phyloP scores from a whole-genome alignment of 164 flowering plant genomes.

The Vitis rotundifolia region DNA sequence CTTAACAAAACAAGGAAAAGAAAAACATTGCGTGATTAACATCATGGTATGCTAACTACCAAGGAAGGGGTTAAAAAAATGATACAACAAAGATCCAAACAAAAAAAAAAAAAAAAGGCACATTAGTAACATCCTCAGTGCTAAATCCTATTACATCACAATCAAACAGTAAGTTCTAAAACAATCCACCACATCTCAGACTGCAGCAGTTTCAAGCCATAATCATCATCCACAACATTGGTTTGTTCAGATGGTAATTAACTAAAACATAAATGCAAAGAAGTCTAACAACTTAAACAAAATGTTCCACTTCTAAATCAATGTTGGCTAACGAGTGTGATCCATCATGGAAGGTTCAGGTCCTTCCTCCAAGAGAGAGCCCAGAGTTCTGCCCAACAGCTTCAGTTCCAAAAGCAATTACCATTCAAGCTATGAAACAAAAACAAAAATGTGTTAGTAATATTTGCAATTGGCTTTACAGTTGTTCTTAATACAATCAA shows the following conservation, averaged over 20 bases:
- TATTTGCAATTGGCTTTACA: constrained; percentile 2
- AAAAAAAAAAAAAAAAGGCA: constrained; percentile 6
- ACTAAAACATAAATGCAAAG: constrained; percentile 18
- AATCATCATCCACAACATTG: constrained; percentile 20
- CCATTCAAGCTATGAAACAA: constrained; percentile 6
- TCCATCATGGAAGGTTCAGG: constrained; percentile 1
- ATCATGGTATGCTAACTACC: neutral
- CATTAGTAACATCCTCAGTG: constrained; percentile 16
- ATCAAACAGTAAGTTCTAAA: constrained; percentile 16
- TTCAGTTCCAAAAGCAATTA: constrained; percentile 3
- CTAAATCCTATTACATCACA: constrained; percentile 31
- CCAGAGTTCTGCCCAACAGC: constrained; percentile 6
- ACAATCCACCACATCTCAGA: constrained; percentile 21
- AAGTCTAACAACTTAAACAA: constrained; percentile 8
- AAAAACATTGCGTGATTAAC: constrained; percentile 5
- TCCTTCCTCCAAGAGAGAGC: constrained; percentile 8
- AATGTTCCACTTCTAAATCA: constrained; percentile 17
- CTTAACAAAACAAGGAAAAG: neutral
- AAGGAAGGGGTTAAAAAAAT: neutral
- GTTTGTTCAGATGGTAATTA: constrained; percentile 15
- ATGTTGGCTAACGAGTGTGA: constrained; percentile 5
- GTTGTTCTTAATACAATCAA: neutral
- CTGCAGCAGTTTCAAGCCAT: constrained; percentile 19
- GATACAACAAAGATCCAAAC: constrained; percentile 22
- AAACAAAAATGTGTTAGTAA: neutral